Evolutionary conservation across 2,329 filamentous ascomycete species (phyloP), one percentile per base, ranked within the genome.

Genomic region (Cryphonectria parasitica): DNA sequence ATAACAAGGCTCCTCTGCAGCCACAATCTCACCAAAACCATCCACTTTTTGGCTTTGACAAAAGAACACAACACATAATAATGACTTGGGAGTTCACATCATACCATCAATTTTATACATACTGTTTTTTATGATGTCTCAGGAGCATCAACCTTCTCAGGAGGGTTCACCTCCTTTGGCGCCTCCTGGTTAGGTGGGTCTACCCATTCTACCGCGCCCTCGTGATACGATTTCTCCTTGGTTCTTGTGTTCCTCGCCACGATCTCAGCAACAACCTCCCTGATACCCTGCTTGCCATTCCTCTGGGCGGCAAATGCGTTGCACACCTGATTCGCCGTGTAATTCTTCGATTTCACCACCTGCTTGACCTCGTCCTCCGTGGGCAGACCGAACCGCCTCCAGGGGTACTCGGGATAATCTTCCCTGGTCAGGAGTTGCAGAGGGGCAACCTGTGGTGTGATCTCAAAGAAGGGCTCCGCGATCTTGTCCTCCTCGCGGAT

Each of bases 321-420:
- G 45, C 92, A 80, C 71, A 95, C 86, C 79, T 92, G 84, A 72
- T 86, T 81, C 8, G 83, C 81, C n/a, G 82, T 84, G 76, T 79
- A 79, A 11, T 62, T 75, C 69, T 79, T 82, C 36, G 78, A 74
- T 31, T 74, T 75, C 25, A 90, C 82, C 56, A 86, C 67, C 13
- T 76, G 69, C 77, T 83, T 78, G 19, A 92, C 82, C 66, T 92
- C 87, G 54, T 76, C 75, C 82, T 98, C 95, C 1, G 84, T 86
- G 6, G 95, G 96, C 72, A 98, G 83, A 6, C 91, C 91, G 41
- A 94, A 89, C 76, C 82, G 83, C 17, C 82, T 80, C 79, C 93
- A 88, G 0, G 95, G 95, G 80, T 98, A 98, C 71, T 91, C 83
- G 6, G 77, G 79, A 82, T 91, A 98, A 75, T 92, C 87, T 17